Evolutionary conservation across 805 yeast species (phyloP).

Genomic region (Yarrowia sp.): DNA sequence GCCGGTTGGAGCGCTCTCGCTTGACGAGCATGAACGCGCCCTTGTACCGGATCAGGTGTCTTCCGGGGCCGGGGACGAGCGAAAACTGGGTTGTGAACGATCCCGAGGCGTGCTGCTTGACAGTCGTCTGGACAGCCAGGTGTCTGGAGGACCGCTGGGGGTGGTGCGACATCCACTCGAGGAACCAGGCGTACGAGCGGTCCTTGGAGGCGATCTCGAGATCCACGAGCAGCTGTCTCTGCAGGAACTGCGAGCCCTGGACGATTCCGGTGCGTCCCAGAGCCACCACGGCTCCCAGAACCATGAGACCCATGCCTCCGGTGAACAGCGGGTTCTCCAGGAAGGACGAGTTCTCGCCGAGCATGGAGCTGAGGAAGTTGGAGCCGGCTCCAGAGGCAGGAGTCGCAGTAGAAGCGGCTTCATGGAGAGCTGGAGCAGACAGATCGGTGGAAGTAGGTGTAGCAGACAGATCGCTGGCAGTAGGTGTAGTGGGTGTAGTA

Average conservation of each 20-base stretch:
- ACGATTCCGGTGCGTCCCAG: conserved; percentile 66
- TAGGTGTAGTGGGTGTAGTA: no score
- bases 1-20: conserved; percentile 84
- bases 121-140: conserved; percentile 83
- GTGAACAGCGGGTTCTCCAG: conserved; percentile 90
- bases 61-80: conserved; percentile 96
- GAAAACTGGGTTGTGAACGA: conserved; percentile 82
- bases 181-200: conserved; percentile 89
- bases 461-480: background rate
- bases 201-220: conserved; percentile 91
- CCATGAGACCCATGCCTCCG: conserved; percentile 97
- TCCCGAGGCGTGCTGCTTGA: conserved; percentile 87
- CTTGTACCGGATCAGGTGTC: conserved; percentile 78
- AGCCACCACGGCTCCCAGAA: conserved; percentile 86
- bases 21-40: conserved; percentile 87
- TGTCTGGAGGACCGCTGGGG: conserved; percentile 77
- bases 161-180: conserved; percentile 91
- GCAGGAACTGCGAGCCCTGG: conserved; percentile 62
- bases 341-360: conserved; percentile 8
- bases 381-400: background rate
- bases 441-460: background rate
- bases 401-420: background rate
- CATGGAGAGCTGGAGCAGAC: no score
- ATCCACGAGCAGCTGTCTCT: conserved; percentile 84
- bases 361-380: background rate